A percentile compares a stretch with the other conserved stretches of the same genome.
These are phyloP conservation scores for Trichoderma orchidacearum DNA, from an alignment of 495 filamentous ascomycete genomes.

Conservation along the genomic window DNA sequence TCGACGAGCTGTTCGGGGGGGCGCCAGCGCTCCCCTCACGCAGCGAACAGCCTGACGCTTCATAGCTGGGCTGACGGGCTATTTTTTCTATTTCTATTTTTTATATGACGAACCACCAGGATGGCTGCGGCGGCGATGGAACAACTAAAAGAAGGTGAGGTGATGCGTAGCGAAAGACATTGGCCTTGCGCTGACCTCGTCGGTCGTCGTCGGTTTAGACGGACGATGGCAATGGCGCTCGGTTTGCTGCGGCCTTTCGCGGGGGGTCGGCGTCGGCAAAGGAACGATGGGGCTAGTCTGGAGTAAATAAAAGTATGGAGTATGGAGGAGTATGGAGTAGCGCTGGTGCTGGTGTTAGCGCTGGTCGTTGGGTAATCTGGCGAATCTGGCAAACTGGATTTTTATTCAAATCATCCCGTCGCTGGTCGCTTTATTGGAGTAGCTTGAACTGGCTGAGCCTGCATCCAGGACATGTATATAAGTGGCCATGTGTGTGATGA, in stretches of 20 bases:
- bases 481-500: no score
- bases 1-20: background rate
- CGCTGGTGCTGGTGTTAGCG: no score
- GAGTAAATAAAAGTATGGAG: background rate
- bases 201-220: background rate
- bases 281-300: background rate
- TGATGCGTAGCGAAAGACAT: background rate
- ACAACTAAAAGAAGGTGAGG: background rate
- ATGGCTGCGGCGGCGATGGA: background rate
- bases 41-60: background rate
- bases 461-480: no score
- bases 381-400: background rate
- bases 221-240: conserved; percentile 2
- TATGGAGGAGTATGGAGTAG: background rate
- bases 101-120: no score
- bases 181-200: background rate
- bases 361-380: background rate
- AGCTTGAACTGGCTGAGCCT: no score
- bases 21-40: background rate
- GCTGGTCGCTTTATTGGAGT: no score
- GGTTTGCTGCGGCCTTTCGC: conserved; percentile 6
- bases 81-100: no score
- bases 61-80: background rate
- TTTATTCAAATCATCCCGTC: background rate
- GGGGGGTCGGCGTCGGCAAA: background rate